Percentiles rank a stretch among this genome's conserved stretches.
Evolutionary conservation across 2,329 filamentous ascomycete species (phyloP).

Genomic region (Tolypocladium tundrense): DNA sequence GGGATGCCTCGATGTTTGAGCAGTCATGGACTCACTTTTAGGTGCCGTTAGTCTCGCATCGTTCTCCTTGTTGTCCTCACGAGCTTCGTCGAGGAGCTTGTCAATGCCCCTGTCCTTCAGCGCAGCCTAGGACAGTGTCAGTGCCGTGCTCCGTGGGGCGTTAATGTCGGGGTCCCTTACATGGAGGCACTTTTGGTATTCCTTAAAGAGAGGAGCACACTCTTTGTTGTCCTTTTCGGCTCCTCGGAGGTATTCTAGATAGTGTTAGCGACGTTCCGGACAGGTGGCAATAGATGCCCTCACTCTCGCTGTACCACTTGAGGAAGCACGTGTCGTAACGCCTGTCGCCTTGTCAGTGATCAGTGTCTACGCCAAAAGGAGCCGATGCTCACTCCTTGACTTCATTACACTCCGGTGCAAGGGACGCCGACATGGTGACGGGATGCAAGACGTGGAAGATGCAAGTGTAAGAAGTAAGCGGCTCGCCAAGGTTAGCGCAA

Average conservation of each 20-base stretch:
- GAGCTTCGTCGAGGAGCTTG: conserved; percentile 81
- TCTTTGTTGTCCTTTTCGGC: conserved; percentile 73
- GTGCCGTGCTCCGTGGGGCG: neutral
- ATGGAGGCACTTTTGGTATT: conserved; percentile 78
- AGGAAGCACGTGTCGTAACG: conserved; percentile 95
- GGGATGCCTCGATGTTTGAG: neutral
- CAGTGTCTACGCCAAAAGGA: neutral
- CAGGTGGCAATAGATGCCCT: conserved; percentile 19
- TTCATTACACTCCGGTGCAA: conserved; percentile 90
- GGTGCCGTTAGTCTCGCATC: conserved; percentile 46
- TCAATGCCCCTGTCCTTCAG: conserved; percentile 87
- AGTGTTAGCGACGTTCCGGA: neutral
- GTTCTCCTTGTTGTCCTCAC: conserved; percentile 81
- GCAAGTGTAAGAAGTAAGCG: neutral
- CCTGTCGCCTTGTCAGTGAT: conserved; percentile 31
- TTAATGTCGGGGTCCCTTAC: conserved; percentile 32
- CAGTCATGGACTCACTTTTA: conserved; percentile 24
- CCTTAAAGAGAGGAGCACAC: conserved; percentile 74
- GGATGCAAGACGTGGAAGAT: neutral
- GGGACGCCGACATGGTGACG: conserved; percentile 66
- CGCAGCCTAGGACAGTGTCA: conserved; percentile 48
- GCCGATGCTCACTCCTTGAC: conserved; percentile 69
- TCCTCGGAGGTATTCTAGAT: conserved; percentile 76
- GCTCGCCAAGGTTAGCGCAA: neutral
- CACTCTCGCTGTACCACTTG: conserved; percentile 99